phyloP scores from a whole-genome alignment of 768 basidiomycete genomes.

The Suillus sp. region DNA sequence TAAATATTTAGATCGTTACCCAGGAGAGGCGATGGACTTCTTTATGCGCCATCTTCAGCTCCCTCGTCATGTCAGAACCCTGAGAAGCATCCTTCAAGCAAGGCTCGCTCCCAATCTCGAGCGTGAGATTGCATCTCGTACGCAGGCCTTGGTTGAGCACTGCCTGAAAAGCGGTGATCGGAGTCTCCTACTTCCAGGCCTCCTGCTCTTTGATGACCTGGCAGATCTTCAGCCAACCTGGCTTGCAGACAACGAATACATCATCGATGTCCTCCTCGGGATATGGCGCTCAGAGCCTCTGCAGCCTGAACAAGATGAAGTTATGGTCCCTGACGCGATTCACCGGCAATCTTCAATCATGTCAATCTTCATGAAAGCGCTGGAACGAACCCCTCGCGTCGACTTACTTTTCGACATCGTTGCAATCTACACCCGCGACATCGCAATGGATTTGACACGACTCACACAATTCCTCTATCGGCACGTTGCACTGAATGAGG shows the following conservation, averaged over 20 bases:
- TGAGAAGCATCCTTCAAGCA: slow-evolving; percentile 81
- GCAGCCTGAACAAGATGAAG: slow-evolving; percentile 44
- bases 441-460: slow-evolving; percentile 79
- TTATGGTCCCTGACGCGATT: slow-evolving; percentile 49
- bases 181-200: slow-evolving; percentile 61
- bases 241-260: slow-evolving; percentile 67
- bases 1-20: slow-evolving; percentile 89
- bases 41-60: slow-evolving; percentile 80
- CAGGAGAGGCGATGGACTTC: slow-evolving; percentile 80
- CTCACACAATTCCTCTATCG: slow-evolving; percentile 84
- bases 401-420: slow-evolving; percentile 90
- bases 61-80: slow-evolving; percentile 77
- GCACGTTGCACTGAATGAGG: slow-evolving; percentile 76
- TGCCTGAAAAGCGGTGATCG: slow-evolving; percentile 54
- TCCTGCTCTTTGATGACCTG: slow-evolving; percentile 79
- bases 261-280: slow-evolving; percentile 69
- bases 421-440: slow-evolving; percentile 74
- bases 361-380: slow-evolving; percentile 73
- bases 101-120: slow-evolving; percentile 75
- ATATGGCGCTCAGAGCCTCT: slow-evolving; percentile 66
- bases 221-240: slow-evolving; percentile 66
- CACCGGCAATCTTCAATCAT: slow-evolving; percentile 68
- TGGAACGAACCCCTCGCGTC: slow-evolving; percentile 73
- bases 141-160: slow-evolving; percentile 51
- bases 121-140: slow-evolving; percentile 65